Evolutionary conservation across 805 yeast species (phyloP).

Genomic region (Myxozyma mucilagina): DNA sequence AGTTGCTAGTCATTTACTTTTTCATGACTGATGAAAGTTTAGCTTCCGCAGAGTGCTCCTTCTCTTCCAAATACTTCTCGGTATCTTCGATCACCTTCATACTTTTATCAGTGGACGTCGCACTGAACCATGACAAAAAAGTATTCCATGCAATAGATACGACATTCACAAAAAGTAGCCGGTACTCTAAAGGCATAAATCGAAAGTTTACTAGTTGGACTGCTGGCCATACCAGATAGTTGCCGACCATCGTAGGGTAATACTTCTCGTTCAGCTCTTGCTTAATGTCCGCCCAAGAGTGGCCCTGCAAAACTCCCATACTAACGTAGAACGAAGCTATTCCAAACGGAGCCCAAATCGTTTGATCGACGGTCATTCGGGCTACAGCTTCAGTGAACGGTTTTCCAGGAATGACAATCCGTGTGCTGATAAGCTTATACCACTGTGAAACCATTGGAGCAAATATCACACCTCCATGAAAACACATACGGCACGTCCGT

Average conservation of each 20-base stretch:
- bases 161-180: constrained; percentile 67
- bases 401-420: constrained; percentile 20
- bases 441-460: constrained; percentile 75
- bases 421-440: constrained; percentile 37
- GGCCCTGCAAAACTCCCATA: constrained; percentile 67
- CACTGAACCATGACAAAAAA: constrained; percentile 52
- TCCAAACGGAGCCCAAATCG: constrained; percentile 68
- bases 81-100: constrained; percentile 6
- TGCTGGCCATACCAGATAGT: constrained; percentile 81
- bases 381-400: constrained; percentile 43
- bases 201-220: constrained; percentile 69
- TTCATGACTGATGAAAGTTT: background rate
- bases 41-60: constrained; percentile 7
- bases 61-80: constrained; percentile 15
- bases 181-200: constrained; percentile 37
- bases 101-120: constrained; percentile 5
- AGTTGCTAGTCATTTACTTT: no score
- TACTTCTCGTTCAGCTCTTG: constrained; percentile 46
- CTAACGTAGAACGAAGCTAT: constrained; percentile 69
- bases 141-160: constrained; percentile 84
- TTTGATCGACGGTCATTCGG: constrained; percentile 70
- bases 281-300: constrained; percentile 45
- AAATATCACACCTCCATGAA: constrained; percentile 72
- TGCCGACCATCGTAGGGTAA: constrained; percentile 61
- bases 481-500: constrained; percentile 62